phyloP scores from a whole-genome alignment of 2,329 filamentous ascomycete species.

The Sporothrix brunneoviolacea region DNA sequence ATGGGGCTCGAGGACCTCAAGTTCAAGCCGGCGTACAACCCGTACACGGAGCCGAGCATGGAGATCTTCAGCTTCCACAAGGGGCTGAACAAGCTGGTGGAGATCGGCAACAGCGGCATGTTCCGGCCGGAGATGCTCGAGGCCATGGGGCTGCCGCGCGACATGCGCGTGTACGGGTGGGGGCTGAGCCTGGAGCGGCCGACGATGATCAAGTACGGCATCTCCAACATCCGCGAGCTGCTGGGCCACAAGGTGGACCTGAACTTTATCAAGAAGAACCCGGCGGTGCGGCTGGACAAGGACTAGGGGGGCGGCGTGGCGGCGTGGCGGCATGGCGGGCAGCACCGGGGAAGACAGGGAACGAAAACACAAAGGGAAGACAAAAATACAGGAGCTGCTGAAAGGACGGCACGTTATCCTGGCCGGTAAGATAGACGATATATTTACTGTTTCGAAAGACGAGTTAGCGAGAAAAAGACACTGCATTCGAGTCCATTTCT shows the following conservation, averaged over 20 bases:
- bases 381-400: slow-evolving; percentile 1
- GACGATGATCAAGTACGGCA: slow-evolving; percentile 94
- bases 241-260: slow-evolving; percentile 94
- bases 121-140: slow-evolving; percentile 97
- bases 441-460: too few species aligned
- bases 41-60: slow-evolving; percentile 93
- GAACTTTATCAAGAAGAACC: slow-evolving; percentile 84
- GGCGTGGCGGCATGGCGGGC: too few species aligned
- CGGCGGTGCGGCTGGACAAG: slow-evolving; percentile 84
- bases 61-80: slow-evolving; percentile 96
- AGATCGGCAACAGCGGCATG: slow-evolving; percentile 98
- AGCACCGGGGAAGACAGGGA: background rate
- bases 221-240: slow-evolving; percentile 85
- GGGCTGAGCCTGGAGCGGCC: slow-evolving; percentile 86
- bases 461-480: too few species aligned
- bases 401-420: too few species aligned
- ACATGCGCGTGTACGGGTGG: slow-evolving; percentile 91
- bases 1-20: slow-evolving; percentile 81
- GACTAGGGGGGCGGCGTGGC: slow-evolving; percentile 56
- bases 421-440: too few species aligned
- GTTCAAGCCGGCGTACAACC: slow-evolving; percentile 95
- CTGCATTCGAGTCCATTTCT: too few species aligned
- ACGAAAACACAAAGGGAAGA: background rate
- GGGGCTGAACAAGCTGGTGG: slow-evolving; percentile 82
- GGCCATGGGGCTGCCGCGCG: slow-evolving; percentile 77